phyloP scores from a whole-genome alignment of 129 eudicot species.

The Artemisia annua region DNA sequence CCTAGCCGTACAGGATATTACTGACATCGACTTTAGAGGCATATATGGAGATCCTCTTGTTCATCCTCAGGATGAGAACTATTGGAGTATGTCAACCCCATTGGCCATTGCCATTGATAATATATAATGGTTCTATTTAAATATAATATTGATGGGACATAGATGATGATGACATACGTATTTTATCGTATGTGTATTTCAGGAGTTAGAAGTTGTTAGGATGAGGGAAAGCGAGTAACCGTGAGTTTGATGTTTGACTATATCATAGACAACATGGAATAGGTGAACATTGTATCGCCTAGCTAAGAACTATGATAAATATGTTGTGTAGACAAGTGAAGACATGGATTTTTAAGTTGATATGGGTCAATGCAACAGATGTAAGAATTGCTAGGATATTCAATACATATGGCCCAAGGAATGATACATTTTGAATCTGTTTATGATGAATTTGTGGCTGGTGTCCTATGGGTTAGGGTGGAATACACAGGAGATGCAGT shows the following conservation, averaged over 20 bases:
- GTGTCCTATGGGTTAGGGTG: too few relatives aligned
- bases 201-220: conserved; percentile 94
- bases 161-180: too few relatives aligned
- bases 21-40: too few relatives aligned
- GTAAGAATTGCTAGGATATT: conserved; percentile 79
- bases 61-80: too few relatives aligned
- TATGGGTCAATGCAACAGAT: conserved; percentile 40
- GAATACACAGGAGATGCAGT: too few relatives aligned
- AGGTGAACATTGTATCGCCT: conserved; percentile 28
- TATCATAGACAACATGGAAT: conserved; percentile 85
- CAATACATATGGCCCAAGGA: conserved; percentile 84
- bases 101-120: too few relatives aligned
- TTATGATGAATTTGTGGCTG: too few relatives aligned
- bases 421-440: conserved; percentile 46
- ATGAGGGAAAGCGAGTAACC: conserved; percentile 63
- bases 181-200: conserved; percentile 2
- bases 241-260: conserved; percentile 75
- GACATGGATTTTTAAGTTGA: not conserved
- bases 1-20: conserved; percentile 49
- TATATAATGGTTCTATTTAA: too few relatives aligned
- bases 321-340: not conserved
- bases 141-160: too few relatives aligned
- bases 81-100: too few relatives aligned
- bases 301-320: too few relatives aligned
- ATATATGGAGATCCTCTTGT: too few relatives aligned